Evolutionary conservation across 139 green algal species (phyloP).

Genomic region (Asterochloris erici): DNA sequence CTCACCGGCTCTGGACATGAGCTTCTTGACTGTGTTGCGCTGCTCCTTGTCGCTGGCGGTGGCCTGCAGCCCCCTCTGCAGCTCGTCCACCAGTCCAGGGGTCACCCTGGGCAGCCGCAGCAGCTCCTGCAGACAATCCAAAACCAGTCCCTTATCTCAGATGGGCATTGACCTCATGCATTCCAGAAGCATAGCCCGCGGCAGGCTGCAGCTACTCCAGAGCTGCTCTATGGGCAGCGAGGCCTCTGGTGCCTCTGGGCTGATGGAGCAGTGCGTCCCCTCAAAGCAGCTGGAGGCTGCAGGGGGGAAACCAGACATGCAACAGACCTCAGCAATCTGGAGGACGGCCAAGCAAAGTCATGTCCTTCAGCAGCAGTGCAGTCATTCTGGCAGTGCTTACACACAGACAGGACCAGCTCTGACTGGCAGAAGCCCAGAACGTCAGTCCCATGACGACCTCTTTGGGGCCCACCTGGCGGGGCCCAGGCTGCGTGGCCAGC

Average conservation of each 20-base stretch:
- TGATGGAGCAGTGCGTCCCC: background rate
- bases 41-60: conserved; percentile 71
- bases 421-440: background rate
- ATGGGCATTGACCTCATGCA: too few relatives aligned
- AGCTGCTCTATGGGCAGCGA: too few relatives aligned
- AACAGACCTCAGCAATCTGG: background rate
- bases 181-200: too few relatives aligned
- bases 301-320: background rate
- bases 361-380: background rate
- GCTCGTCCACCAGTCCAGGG: conserved; percentile 17
- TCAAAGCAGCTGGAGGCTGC: background rate
- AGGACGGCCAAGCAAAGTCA: background rate
- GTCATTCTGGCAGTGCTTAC: conserved; percentile 9
- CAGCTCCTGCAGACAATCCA: conserved; percentile 19
- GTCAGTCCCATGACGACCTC: conserved; percentile 4
- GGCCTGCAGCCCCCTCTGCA: conserved; percentile 26
- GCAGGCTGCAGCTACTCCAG: too few relatives aligned
- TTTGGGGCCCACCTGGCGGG: conserved; percentile 13
- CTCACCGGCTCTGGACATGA: conserved; percentile 43
- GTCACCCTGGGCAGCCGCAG: conserved; percentile 27
- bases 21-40: conserved; percentile 53
- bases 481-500: conserved; percentile 8
- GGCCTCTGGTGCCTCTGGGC: too few relatives aligned
- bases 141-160: too few relatives aligned
- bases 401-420: background rate